Base-by-base conservation (phyloP, 169 alveolate genomes). In the Neospora caninum region DNA sequence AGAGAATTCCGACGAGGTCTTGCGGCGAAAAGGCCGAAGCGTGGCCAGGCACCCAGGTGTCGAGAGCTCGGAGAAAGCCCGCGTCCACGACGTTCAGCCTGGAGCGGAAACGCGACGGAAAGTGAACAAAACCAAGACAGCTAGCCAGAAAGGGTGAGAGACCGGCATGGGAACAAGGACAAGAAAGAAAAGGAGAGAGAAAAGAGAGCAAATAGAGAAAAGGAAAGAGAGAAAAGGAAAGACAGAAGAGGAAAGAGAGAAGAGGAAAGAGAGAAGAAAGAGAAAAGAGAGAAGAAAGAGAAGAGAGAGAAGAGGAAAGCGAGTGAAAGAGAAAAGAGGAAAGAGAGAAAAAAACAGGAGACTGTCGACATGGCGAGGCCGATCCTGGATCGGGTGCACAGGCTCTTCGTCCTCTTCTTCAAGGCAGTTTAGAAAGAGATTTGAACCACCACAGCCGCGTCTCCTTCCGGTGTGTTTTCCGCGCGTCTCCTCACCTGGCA, bases 1-100 rank as follows among this genome's bases (percentile, higher is more conserved):
- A 82, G 16, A 82, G 67, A 27, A 82, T 42, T 13, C 89, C 89
- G 41, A 82, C 89, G 13, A 82, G 25, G 41, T 82, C 89, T 42
- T 82, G 67, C 53, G 89, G 67, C 6, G 89, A 64, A 36, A 22
- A 41, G 89, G 0, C 42, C 39, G 67, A 31, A 6, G 67, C 64
- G 38, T 82, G 43, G 69, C 34, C 1, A 4, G 64, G 64, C n/a
- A 82, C 0, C 89, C 89, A 82, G 25, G 67, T 36, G 89, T 82
- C 89, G 69, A 82, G 67, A 7, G 89, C 89, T 10, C 9, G 38
- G 7, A 82, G 89, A 27, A 82, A 42, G 41, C 9, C 69, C 25
- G n/a, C 29, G 67, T 82, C 89, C 64, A 1, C 84, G 42, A 34
- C 0, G 39, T 36, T 31, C 84, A 73, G 84, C 25, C 84, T 73